Percentiles rank a stretch among this genome's conserved stretches.
phyloP scores from a whole-genome alignment of 2,329 filamentous ascomycete species.

The Aschersonia sp. region DNA sequence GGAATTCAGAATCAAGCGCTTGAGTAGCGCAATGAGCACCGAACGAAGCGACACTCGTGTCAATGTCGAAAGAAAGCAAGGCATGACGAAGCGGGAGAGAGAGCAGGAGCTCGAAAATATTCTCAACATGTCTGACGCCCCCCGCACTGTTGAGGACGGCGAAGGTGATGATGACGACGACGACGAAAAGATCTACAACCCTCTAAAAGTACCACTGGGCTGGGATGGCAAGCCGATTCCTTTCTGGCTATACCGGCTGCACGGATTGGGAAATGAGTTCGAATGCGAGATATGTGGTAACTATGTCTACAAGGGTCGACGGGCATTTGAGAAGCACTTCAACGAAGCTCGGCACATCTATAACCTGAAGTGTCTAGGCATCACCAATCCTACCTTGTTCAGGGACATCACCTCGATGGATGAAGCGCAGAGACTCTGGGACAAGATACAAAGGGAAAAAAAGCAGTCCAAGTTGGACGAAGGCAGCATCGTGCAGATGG shows the following conservation, averaged over 20 bases:
- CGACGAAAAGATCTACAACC: slow-evolving; percentile 86
- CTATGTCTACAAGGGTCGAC: slow-evolving; percentile 94
- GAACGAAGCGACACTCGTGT: slow-evolving; percentile 80
- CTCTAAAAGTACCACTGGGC: slow-evolving; percentile 82
- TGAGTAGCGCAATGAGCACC: slow-evolving; percentile 70
- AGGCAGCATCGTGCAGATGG: slow-evolving; percentile 91
- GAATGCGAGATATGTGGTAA: slow-evolving; percentile 95
- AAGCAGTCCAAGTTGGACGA: slow-evolving; percentile 62
- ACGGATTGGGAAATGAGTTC: slow-evolving; percentile 89
- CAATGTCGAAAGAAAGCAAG: slow-evolving; percentile 91
- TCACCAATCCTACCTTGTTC: slow-evolving; percentile 82
- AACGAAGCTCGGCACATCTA: slow-evolving; percentile 88
- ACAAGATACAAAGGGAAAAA: slow-evolving; percentile 79
- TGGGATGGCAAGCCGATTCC: slow-evolving; percentile 99
- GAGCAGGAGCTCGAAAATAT: slow-evolving; percentile 86
- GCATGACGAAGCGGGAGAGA: slow-evolving; percentile 93
- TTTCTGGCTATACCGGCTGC: slow-evolving; percentile 96
- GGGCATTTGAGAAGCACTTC: slow-evolving; percentile 97
- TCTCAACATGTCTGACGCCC: slow-evolving; percentile 31
- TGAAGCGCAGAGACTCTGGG: slow-evolving; percentile 78
- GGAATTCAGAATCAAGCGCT: slow-evolving; percentile 67
- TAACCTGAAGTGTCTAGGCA: slow-evolving; percentile 83
- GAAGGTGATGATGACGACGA: slow-evolving; percentile 59
- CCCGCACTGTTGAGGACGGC: slow-evolving; percentile 26
- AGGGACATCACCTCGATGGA: slow-evolving; percentile 87